Percentiles rank a stretch among this genome's conserved stretches.
Evolutionary conservation across 148 eudicot species (phyloP).

Genomic region (Rhododendron ferrugineum): DNA sequence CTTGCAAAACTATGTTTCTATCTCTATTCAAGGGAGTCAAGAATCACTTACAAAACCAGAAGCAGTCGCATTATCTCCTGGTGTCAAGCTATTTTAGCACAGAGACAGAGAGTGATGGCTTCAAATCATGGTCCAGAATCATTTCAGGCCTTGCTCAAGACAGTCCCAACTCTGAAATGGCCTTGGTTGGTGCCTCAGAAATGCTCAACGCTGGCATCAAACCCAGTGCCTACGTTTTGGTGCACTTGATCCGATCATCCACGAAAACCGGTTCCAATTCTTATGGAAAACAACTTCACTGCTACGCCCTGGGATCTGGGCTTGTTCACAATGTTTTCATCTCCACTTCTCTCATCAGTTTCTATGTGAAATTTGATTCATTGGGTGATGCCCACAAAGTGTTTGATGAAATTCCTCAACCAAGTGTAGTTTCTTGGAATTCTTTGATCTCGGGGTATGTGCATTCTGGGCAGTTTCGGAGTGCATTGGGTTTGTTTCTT

Average conservation of each 20-base stretch:
- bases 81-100: not conserved
- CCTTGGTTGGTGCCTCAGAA: constrained; percentile 6
- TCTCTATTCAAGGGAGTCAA: constrained; percentile 4
- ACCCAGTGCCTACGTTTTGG: constrained; percentile 35
- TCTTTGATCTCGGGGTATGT: constrained; percentile 77
- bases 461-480: constrained; percentile 45
- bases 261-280: constrained; percentile 23
- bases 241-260: constrained; percentile 44
- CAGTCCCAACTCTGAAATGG: not conserved
- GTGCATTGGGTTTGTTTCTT: constrained; percentile 48
- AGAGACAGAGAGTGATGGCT: not conserved
- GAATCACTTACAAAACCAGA: not conserved
- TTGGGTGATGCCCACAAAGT: constrained; percentile 44
- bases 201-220: constrained; percentile 17
- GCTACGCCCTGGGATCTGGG: constrained; percentile 41
- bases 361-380: constrained; percentile 45
- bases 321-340: constrained; percentile 38
- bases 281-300: constrained; percentile 61
- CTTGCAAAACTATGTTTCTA: not conserved
- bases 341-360: constrained; percentile 46
- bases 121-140: not conserved
- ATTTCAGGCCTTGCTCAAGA: constrained; percentile 13
- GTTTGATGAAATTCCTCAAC: constrained; percentile 69
- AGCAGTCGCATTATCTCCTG: not conserved
- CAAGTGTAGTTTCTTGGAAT: constrained; percentile 71